These are phyloP conservation scores for Bacidia gigantensis DNA, from an alignment of 495 filamentous ascomycete genomes.

Conservation along the genomic window DNA sequence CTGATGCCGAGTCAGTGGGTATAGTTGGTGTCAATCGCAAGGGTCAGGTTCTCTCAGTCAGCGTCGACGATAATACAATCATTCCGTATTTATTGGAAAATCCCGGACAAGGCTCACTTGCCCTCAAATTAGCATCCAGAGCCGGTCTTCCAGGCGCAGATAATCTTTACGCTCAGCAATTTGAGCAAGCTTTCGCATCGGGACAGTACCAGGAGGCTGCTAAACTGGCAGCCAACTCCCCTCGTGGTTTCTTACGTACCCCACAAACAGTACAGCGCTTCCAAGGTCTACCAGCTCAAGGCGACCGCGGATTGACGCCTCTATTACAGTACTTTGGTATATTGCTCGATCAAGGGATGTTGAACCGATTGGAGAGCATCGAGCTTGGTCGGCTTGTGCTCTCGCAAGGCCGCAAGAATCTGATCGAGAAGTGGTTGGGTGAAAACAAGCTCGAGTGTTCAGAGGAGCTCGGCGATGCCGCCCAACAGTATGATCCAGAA, in stretches of 20 bases:
- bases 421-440: conserved; percentile 93
- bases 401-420: conserved; percentile 82
- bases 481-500: conserved; percentile 74
- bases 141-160: conserved; percentile 91
- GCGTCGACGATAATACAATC: conserved; percentile 77
- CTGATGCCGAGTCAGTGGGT: conserved; percentile 71
- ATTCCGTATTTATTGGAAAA: conserved; percentile 92
- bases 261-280: conserved; percentile 88
- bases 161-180: conserved; percentile 84
- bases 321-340: conserved; percentile 90
- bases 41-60: conserved; percentile 88
- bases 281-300: conserved; percentile 52
- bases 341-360: conserved; percentile 82
- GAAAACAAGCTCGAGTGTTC: conserved; percentile 93
- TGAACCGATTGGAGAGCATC: conserved; percentile 87
- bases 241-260: conserved; percentile 86
- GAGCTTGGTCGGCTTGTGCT: conserved; percentile 89
- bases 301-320: conserved; percentile 28
- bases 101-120: conserved; percentile 78
- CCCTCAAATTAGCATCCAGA: conserved; percentile 88
- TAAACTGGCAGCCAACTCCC: conserved; percentile 91
- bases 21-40: conserved; percentile 94
- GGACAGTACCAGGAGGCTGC: conserved; percentile 78
- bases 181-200: conserved; percentile 63
- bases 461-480: conserved; percentile 88